Percentiles rank a stretch among this genome's conserved stretches.
Evolutionary conservation across 805 yeast genomes (phyloP).

Genomic region (Starmerella bombi): DNA sequence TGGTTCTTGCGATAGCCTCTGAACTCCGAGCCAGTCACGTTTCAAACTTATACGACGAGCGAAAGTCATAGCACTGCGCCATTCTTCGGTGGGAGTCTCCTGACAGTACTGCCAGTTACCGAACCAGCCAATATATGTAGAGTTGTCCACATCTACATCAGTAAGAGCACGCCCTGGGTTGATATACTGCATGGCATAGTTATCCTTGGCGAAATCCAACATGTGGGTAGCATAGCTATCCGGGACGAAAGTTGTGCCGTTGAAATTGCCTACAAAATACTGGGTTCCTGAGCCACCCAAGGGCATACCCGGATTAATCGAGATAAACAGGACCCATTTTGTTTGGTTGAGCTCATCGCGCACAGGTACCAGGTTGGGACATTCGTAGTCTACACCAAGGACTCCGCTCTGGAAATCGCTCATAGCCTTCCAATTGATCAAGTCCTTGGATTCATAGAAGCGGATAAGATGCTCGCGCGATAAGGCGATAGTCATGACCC

Average conservation of each 20-base stretch:
- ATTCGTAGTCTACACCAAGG: conserved; percentile 33
- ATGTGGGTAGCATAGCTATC: conserved; percentile 25
- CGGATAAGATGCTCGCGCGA: conserved; percentile 15
- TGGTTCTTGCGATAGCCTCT: conserved; percentile 11
- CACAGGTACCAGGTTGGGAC: conserved; percentile 30
- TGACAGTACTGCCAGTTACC: conserved; percentile 34
- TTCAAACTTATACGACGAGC: conserved; percentile 8
- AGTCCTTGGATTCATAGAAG: conserved; percentile 16
- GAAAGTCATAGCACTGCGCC: conserved; percentile 30
- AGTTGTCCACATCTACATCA: conserved; percentile 20
- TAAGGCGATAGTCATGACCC: conserved; percentile 17
- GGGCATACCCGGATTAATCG: conserved; percentile 35
- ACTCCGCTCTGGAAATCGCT: conserved; percentile 13
- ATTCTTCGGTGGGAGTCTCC: conserved; percentile 29
- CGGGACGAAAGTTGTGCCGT: conserved; percentile 30
- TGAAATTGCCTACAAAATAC: conserved; percentile 33
- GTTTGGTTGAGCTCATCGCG: conserved; percentile 21
- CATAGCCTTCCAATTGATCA: conserved; percentile 9
- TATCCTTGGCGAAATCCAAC: conserved; percentile 31
- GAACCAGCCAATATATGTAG: conserved; percentile 33
- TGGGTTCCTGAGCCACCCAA: conserved; percentile 32
- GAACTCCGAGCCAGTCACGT: conserved; percentile 5
- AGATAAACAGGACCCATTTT: conserved; percentile 31
- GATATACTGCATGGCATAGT: conserved; percentile 32
- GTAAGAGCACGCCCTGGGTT: conserved; percentile 13